Evolutionary conservation across 768 basidiomycete genomes (phyloP), one percentile per base, ranked within the genome.

Genomic region (Leucosporidium scottii): DNA sequence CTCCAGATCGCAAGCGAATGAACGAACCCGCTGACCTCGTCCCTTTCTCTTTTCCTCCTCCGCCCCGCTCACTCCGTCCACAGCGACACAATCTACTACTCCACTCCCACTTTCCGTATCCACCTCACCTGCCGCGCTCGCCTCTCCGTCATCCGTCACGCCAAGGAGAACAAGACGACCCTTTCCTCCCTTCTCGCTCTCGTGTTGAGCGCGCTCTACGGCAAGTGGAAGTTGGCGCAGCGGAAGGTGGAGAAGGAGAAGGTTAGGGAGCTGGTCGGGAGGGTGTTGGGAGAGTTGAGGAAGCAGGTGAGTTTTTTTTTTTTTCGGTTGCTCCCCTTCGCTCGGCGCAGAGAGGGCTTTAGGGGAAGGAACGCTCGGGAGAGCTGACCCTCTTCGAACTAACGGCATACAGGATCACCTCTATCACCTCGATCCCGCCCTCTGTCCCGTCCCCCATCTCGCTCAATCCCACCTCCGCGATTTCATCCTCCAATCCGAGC

Each of bases 381-480:
- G n/a, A n/a, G n/a, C n/a, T n/a, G n/a, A n/a, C n/a, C n/a, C n/a
- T n/a, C n/a, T n/a, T n/a, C n/a, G n/a, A n/a, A n/a, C n/a, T n/a
- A n/a, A n/a, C n/a, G n/a, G n/a, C n/a, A 12, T 23, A 73, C 89
- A 92, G 78, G 91, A 92, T 76, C 80, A 88, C 65, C 85, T 85
- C 4, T 85, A 94, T 78, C 85, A 91, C 77, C 84, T 85, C 73
- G 90, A 92, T 77, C 90, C 91, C 20, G 84, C 89, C 71, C 85
- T 82, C 65, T 82, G 84, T 48, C 85, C 90, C 12, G 82, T 85
- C 53, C 85, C 89, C 12, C 91, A 87, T 81, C 78, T 94, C 70
- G 88, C 90, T 18, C 90, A 90, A 30, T 80, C 90, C 60, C 91
- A 93, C 76, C 84, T 96, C 55, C 88, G 93, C 64, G 92, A 96